phyloP scores from a whole-genome alignment of 2,329 filamentous ascomycete species.

The Aureobasidium subglaciale region DNA sequence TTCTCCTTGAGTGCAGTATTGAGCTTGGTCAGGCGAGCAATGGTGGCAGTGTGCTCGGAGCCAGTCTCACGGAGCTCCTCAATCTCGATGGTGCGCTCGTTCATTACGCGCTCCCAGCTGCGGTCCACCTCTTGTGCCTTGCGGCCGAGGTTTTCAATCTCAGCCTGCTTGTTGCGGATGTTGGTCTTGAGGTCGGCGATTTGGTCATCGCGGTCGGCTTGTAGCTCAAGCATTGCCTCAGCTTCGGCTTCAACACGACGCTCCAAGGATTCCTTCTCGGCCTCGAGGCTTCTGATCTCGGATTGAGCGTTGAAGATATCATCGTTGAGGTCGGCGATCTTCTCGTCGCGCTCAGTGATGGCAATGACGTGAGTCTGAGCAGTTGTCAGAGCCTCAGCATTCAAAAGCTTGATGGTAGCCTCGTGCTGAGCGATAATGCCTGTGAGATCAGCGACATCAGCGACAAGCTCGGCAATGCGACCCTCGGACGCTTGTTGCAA shows the following conservation, averaged over 20 bases:
- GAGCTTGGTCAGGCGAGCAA: constrained; percentile 22
- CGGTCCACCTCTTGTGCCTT: constrained; percentile 32
- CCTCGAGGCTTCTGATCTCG: constrained; percentile 22
- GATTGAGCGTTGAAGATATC: constrained; percentile 15
- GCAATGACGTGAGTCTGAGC: constrained; percentile 25
- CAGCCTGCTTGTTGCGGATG: constrained; percentile 29
- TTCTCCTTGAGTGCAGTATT: constrained; percentile 24
- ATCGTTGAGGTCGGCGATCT: constrained; percentile 25
- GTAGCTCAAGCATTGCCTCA: constrained; percentile 29
- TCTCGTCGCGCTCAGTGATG: constrained; percentile 28
- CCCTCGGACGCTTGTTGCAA: constrained; percentile 23
- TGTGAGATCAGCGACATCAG: constrained; percentile 23
- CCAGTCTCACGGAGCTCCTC: constrained; percentile 27
- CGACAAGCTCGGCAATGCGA: constrained; percentile 22
- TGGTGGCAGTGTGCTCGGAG: constrained; percentile 19
- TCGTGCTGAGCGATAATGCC: constrained; percentile 22
- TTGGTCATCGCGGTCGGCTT: constrained; percentile 27
- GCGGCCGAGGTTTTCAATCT: constrained; percentile 27
- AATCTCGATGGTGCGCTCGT: constrained; percentile 33
- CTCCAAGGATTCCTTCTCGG: constrained; percentile 27
- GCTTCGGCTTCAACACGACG: constrained; percentile 30
- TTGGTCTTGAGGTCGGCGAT: constrained; percentile 25
- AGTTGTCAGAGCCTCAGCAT: constrained; percentile 21
- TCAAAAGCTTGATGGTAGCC: constrained; percentile 22
- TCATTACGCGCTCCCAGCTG: constrained; percentile 34